phyloP scores from a whole-genome alignment of 176 grass and related monocot species.

The Triticum monococcum region DNA sequence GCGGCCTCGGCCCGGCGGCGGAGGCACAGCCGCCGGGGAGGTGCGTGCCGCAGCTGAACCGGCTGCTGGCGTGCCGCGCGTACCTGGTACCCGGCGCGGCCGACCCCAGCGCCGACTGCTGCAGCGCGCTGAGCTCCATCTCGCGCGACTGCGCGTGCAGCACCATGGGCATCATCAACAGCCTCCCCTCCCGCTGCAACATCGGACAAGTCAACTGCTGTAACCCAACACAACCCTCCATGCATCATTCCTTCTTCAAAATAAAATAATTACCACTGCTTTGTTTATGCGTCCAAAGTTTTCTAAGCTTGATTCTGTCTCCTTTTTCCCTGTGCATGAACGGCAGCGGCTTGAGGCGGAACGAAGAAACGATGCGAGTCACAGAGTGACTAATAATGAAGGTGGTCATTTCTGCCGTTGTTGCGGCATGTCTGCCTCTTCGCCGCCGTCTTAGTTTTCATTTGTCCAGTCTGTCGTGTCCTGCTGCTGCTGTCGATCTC shows the following conservation, averaged over 20 bases:
- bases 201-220: slow-evolving; percentile 43
- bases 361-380: background rate
- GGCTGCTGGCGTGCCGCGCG: slow-evolving; percentile 62
- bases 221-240: slow-evolving; percentile 13
- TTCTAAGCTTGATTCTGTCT: no score
- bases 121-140: slow-evolving; percentile 58
- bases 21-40: slow-evolving; percentile 25
- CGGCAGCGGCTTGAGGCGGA: slow-evolving; percentile 28
- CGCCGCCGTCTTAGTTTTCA: background rate
- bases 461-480: background rate
- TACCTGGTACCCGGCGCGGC: slow-evolving; percentile 60
- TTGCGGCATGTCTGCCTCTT: background rate
- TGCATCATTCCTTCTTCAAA: background rate
- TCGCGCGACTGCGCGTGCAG: slow-evolving; percentile 64
- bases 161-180: slow-evolving; percentile 77
- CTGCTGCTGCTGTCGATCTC: background rate
- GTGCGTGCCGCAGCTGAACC: slow-evolving; percentile 60
- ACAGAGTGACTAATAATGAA: background rate
- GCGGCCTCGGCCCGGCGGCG: background rate
- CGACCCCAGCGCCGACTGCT: slow-evolving; percentile 64
- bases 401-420: background rate
- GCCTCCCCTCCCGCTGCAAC: slow-evolving; percentile 66
- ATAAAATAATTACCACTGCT: background rate
- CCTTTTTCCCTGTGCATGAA: background rate
- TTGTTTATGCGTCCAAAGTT: background rate